Percentiles rank a stretch among this genome's conserved stretches.
phyloP scores from a whole-genome alignment of 805 yeast species.

The Metschnikowia hibisci region DNA sequence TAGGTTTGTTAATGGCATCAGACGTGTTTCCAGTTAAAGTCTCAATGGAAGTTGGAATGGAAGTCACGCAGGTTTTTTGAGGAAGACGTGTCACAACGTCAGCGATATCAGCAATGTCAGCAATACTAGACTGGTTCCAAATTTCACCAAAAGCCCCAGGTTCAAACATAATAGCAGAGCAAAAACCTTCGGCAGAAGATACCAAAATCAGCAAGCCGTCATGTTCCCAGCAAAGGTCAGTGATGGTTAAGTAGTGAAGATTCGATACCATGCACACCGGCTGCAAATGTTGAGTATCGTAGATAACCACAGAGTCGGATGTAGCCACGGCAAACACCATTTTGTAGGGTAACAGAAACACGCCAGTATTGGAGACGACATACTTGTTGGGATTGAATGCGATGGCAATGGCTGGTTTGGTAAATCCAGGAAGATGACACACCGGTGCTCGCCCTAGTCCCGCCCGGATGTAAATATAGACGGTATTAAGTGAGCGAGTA shows the following conservation, averaged over 20 bases:
- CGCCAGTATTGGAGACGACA: slow-evolving; percentile 20
- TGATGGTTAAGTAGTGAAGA: slow-evolving; percentile 82
- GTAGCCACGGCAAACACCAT: slow-evolving; percentile 93
- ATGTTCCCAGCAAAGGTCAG: slow-evolving; percentile 81
- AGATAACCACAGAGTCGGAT: slow-evolving; percentile 74
- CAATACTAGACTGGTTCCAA: slow-evolving; percentile 8
- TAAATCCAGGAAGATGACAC: slow-evolving; percentile 72
- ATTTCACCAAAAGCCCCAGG: slow-evolving; percentile 52
- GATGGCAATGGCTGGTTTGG: slow-evolving; percentile 80
- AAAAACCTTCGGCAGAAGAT: slow-evolving; percentile 90
- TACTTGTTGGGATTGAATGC: slow-evolving; percentile 71
- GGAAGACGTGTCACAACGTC: background rate
- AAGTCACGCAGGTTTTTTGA: too few relatives aligned
- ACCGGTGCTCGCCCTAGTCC: slow-evolving; percentile 69
- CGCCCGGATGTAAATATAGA: slow-evolving; percentile 70
- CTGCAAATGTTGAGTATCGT: slow-evolving; percentile 65
- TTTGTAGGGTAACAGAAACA: slow-evolving; percentile 65
- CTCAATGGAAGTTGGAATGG: too few relatives aligned
- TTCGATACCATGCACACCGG: slow-evolving; percentile 77
- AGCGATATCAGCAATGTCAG: background rate
- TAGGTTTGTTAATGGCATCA: too few relatives aligned
- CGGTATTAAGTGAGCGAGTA: slow-evolving; percentile 51
- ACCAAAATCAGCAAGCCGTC: slow-evolving; percentile 70
- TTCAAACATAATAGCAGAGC: slow-evolving; percentile 62
- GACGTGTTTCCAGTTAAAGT: too few relatives aligned